Evolutionary conservation across 2,329 filamentous ascomycete genomes (phyloP).

Genomic region (Diplodia sapinea): DNA sequence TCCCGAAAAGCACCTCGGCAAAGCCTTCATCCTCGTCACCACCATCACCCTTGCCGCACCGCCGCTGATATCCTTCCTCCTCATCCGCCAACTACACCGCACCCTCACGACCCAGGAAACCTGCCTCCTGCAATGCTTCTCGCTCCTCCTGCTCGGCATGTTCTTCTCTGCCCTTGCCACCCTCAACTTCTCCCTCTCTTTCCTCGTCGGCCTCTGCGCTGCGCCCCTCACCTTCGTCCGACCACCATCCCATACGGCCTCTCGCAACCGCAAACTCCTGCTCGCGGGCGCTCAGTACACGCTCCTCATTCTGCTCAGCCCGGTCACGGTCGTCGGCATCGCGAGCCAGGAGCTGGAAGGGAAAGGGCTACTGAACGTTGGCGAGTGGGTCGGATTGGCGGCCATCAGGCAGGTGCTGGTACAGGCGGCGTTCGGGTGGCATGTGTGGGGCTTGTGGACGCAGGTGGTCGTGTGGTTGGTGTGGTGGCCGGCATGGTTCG

Average conservation of each 20-base stretch:
- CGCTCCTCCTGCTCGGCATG: constrained; percentile 88
- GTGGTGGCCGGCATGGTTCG: constrained; percentile 93
- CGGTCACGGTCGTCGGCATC: constrained; percentile 42
- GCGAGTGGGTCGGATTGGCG: constrained; percentile 36
- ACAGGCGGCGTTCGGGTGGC: constrained; percentile 84
- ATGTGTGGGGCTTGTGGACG: constrained; percentile 87
- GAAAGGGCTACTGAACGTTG: constrained; percentile 47
- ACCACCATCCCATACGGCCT: not conserved
- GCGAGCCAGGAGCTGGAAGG: constrained; percentile 38
- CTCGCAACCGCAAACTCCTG: constrained; percentile 28
- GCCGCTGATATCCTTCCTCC: constrained; percentile 39
- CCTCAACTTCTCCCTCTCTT: constrained; percentile 90
- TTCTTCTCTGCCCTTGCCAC: constrained; percentile 91
- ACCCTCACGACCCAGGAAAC: constrained; percentile 73
- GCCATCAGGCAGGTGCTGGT: constrained; percentile 64
- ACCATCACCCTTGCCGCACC: constrained; percentile 45
- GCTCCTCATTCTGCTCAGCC: constrained; percentile 43
- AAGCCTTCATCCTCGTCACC: constrained; percentile 42
- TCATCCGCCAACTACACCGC: constrained; percentile 46
- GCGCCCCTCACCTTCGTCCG: constrained; percentile 76
- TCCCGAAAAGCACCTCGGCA: constrained; percentile 34
- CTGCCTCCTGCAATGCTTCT: constrained; percentile 85
- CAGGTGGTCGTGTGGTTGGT: constrained; percentile 90
- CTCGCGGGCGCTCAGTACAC: constrained; percentile 34
- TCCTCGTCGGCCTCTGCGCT: constrained; percentile 81